Evolutionary conservation across 2,329 filamentous ascomycete species (phyloP).

Genomic region (Arthrobotrys sinensis): DNA sequence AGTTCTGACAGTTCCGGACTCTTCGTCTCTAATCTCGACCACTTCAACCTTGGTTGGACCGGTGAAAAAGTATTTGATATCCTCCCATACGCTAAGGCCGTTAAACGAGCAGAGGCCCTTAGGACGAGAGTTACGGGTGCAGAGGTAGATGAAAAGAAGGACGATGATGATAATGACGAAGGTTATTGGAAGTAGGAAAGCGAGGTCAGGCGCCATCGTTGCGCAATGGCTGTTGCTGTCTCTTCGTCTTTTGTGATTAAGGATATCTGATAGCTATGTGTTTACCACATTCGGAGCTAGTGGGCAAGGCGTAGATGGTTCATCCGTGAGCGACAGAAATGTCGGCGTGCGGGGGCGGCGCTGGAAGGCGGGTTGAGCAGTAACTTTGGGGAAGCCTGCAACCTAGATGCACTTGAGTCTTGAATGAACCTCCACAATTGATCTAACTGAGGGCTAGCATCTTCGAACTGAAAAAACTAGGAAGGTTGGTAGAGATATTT

Average conservation of each 20-base stretch:
- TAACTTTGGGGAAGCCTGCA: neutral
- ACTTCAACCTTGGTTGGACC: constrained; percentile 17
- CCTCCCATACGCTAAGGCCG: constrained; percentile 34
- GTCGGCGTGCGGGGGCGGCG: constrained; percentile 14
- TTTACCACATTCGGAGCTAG: constrained; percentile 14
- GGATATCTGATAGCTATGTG: neutral
- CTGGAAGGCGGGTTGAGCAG: neutral
- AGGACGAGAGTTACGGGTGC: constrained; percentile 53
- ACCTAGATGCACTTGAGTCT: neutral
- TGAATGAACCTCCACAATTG: neutral
- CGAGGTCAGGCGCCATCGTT: constrained; percentile 44
- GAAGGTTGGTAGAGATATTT: constrained; percentile 19
- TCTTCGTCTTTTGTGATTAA: neutral
- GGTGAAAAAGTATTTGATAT: constrained; percentile 47
- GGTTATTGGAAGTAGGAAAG: constrained; percentile 50
- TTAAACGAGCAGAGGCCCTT: constrained; percentile 39
- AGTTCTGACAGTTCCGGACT: constrained; percentile 34
- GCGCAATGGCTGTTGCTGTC: neutral
- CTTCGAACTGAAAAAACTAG: neutral
- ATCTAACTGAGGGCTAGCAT: constrained; percentile 7
- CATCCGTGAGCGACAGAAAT: constrained; percentile 1
- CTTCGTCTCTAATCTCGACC: constrained; percentile 42
- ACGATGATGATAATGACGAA: constrained; percentile 55
- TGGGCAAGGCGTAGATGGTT: constrained; percentile 6
- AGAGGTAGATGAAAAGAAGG: constrained; percentile 54